Percentiles rank a stretch among this genome's conserved stretches.
Evolutionary conservation across 1,139 yeast genomes (phyloP).

Genomic region (Magnusiomyces tetraspermus): DNA sequence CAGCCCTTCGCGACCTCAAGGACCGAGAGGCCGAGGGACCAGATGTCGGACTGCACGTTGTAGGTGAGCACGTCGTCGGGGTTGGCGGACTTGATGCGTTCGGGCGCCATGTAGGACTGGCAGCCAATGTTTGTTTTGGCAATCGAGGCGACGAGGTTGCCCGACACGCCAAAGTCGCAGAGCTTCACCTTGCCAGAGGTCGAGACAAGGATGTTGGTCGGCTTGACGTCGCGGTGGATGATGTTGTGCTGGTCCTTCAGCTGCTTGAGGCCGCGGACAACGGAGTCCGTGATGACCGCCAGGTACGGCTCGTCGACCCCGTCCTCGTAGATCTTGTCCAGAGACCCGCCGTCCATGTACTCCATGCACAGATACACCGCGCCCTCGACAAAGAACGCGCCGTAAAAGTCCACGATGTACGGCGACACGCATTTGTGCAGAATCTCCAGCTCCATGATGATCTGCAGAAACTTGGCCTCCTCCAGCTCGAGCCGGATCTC

Average conservation of each 20-base stretch:
- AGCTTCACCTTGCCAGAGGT: slow-evolving; percentile 78
- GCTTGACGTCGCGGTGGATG: slow-evolving; percentile 95
- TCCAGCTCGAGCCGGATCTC: slow-evolving; percentile 88
- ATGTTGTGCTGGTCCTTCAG: slow-evolving; percentile 84
- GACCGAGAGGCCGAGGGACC: slow-evolving; percentile 89
- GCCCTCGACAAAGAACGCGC: slow-evolving; percentile 95
- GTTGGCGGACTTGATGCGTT: slow-evolving; percentile 60
- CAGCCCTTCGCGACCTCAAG: slow-evolving; percentile 84
- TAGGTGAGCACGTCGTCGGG: slow-evolving; percentile 65
- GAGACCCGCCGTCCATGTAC: slow-evolving; percentile 94
- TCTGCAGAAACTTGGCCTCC: slow-evolving; percentile 84
- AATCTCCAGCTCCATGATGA: slow-evolving; percentile 89
- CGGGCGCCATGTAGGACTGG: slow-evolving; percentile 99
- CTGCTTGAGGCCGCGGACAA: slow-evolving; percentile 72
- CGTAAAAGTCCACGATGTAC: slow-evolving; percentile 88
- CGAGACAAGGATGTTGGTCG: slow-evolving; percentile 78
- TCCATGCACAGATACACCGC: slow-evolving; percentile 99
- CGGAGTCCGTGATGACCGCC: slow-evolving; percentile 74
- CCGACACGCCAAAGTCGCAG: slow-evolving; percentile 95
- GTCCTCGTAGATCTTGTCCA: slow-evolving; percentile 72
- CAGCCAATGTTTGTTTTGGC: slow-evolving; percentile 97
- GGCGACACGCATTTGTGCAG: slow-evolving; percentile 86
- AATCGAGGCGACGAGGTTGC: slow-evolving; percentile 87
- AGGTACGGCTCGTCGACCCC: slow-evolving; percentile 77
- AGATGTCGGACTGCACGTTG: slow-evolving; percentile 89